phyloP scores from a whole-genome alignment of 495 filamentous ascomycete species.

The Daldinia grandis region DNA sequence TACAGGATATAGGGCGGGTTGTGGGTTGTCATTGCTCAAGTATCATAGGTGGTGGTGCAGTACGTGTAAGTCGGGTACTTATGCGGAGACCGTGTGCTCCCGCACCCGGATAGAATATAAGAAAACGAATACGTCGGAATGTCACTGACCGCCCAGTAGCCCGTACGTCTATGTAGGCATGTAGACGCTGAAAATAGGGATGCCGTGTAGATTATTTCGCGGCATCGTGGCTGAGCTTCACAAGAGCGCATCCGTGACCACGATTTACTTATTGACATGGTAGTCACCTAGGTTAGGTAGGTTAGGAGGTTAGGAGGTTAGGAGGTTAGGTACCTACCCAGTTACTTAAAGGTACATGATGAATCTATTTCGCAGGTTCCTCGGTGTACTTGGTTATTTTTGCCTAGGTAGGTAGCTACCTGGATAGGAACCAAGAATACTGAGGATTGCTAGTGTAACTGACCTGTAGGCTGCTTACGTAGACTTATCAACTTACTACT shows the following conservation, averaged over 20 bases:
- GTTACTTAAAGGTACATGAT: background rate
- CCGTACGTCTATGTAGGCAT: background rate
- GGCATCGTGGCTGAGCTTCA: constrained; percentile 25
- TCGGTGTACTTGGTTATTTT: background rate
- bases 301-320: too few relatives aligned
- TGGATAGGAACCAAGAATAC: background rate
- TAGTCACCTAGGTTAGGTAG: too few relatives aligned
- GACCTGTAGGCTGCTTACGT: constrained; percentile 19
- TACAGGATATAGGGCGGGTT: background rate
- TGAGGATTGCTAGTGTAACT: constrained; percentile 20
- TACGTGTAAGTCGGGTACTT: background rate
- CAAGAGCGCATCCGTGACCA: background rate
- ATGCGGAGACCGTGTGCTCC: constrained; percentile 17
- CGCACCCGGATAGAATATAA: constrained; percentile 18
- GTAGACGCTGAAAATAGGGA: background rate
- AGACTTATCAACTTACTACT: constrained; percentile 12
- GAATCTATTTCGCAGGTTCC: background rate
- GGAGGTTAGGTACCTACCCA: too few relatives aligned
- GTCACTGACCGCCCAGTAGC: background rate
- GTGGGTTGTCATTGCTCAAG: background rate
- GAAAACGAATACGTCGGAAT: constrained; percentile 31
- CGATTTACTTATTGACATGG: background rate
- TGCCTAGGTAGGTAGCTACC: background rate
- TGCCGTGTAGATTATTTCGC: constrained; percentile 14
- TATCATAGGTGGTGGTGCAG: background rate